Conservation (phyloP, 1,284 basidiomycete species). For the Naganishia cerealis region DNA sequence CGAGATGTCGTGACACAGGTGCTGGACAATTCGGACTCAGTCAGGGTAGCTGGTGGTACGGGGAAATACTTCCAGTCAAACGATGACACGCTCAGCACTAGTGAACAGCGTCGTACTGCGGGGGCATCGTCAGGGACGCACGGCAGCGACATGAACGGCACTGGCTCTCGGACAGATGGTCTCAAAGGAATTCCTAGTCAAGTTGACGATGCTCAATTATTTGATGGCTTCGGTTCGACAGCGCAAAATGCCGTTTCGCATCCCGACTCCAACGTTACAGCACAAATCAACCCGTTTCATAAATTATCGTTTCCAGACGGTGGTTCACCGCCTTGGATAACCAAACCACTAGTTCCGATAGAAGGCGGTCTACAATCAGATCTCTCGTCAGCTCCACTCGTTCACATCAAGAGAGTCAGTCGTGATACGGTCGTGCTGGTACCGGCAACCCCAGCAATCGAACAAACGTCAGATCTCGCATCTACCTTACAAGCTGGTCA, state of each 20-base stretch:
- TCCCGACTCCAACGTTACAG: background rate
- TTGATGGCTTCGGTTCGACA: background rate
- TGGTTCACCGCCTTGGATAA: constrained; percentile 39
- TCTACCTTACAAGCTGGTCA: constrained; percentile 8
- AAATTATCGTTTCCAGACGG: constrained; percentile 41
- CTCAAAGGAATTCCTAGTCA: background rate
- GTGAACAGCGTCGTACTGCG: background rate
- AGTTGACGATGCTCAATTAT: background rate
- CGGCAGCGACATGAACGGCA: background rate
- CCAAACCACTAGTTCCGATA: constrained; percentile 28
- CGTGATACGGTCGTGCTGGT: constrained; percentile 42
- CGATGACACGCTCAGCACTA: background rate
- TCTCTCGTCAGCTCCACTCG: constrained; percentile 33
- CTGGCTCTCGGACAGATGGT: background rate
- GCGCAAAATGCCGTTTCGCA: background rate
- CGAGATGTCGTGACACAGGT: constrained; percentile 4
- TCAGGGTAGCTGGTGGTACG: constrained; percentile 5
- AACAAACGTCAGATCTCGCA: constrained; percentile 14
- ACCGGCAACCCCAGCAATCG: constrained; percentile 24
- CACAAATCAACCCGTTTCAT: constrained; percentile 45
- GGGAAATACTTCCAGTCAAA: constrained; percentile 6
- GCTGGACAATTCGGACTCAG: constrained; percentile 14
- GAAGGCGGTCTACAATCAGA: background rate
- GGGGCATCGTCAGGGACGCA: background rate
- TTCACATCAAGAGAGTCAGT: constrained; percentile 48